Evolutionary conservation across 140 eudicot species (phyloP).

Genomic region (Stevia rebaudiana): DNA sequence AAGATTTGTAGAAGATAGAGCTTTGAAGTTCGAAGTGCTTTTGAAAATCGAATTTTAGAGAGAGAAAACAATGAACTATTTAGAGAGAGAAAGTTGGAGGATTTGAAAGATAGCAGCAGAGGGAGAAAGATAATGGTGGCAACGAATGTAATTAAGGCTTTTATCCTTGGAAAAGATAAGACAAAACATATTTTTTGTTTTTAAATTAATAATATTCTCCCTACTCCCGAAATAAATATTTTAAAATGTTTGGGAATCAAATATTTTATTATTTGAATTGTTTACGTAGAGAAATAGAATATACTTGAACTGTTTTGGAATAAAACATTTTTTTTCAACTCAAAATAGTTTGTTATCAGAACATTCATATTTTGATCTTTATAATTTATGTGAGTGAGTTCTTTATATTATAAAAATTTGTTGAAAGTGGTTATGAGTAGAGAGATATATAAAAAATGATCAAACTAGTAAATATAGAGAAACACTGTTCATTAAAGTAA

Average conservation of each 20-base stretch:
- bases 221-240: neutral
- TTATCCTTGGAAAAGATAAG: neutral
- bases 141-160: constrained; percentile 19
- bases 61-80: neutral
- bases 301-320: no score
- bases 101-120: constrained; percentile 20
- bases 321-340: no score
- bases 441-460: no score
- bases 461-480: no score
- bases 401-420: no score
- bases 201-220: neutral
- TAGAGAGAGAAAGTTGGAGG: constrained; percentile 3
- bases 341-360: no score
- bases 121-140: constrained; percentile 16
- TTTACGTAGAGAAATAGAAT: no score
- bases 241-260: neutral
- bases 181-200: neutral
- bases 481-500: no score
- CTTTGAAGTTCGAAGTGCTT: neutral
- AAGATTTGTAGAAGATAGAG: constrained; percentile 6
- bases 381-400: no score
- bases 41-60: constrained; percentile 4
- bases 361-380: no score
- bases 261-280: neutral
- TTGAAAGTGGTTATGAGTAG: no score